phyloP scores from a whole-genome alignment of 108 stramenopile species.

The Chaetoceros muelleri region DNA sequence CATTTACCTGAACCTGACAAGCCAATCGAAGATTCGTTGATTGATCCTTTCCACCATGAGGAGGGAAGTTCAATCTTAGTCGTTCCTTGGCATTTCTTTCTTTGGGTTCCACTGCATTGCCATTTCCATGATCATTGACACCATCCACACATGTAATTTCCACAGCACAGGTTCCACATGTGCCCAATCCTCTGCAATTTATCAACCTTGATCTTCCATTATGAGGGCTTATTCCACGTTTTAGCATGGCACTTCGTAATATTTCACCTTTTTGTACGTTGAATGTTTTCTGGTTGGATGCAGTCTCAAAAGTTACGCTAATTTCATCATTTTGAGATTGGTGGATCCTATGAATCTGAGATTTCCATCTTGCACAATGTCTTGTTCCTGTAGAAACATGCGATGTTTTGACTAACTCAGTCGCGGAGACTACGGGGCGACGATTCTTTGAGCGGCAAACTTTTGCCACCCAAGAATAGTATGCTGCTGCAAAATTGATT shows the following conservation, averaged over 20 bases:
- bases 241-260: conserved; percentile 35
- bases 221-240: conserved; percentile 34
- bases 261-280: conserved; percentile 45
- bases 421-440: too few relatives aligned
- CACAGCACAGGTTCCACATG: conserved; percentile 63
- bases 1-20: conserved; percentile 42
- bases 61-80: conserved; percentile 42
- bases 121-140: neutral
- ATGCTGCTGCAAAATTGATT: too few relatives aligned
- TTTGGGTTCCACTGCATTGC: conserved; percentile 17
- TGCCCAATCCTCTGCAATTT: conserved; percentile 60
- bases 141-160: conserved; percentile 19
- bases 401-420: too few relatives aligned
- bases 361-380: too few relatives aligned
- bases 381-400: too few relatives aligned
- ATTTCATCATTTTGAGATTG: too few relatives aligned
- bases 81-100: conserved; percentile 28
- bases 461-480: too few relatives aligned
- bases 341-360: too few relatives aligned
- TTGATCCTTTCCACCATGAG: conserved; percentile 26
- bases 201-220: conserved; percentile 43
- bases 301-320: too few relatives aligned
- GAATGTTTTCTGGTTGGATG: too few relatives aligned
- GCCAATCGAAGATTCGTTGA: conserved; percentile 32
- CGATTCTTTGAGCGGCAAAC: too few relatives aligned